phyloP scores from a whole-genome alignment of 768 basidiomycete genomes.

The Russula sp. region DNA sequence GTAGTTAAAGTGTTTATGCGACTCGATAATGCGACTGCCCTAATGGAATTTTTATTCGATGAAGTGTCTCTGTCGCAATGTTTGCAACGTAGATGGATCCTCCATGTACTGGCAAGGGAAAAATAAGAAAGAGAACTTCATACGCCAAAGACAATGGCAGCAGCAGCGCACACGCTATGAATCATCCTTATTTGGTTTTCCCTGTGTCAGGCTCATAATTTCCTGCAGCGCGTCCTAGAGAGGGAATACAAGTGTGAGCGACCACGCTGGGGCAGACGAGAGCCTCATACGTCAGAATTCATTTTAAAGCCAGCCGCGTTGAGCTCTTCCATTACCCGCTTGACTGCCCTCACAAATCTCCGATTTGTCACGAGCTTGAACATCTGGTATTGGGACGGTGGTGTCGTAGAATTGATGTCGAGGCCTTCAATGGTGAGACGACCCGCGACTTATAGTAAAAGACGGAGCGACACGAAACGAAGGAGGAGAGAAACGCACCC shows the following conservation, averaged over 20 bases:
- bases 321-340: constrained; percentile 44
- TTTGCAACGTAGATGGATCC: too few species aligned
- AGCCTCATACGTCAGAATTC: constrained; percentile 43
- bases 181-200: constrained; percentile 7
- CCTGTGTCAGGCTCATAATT: constrained; percentile 32
- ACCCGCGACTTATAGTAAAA: too few species aligned
- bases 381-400: constrained; percentile 48
- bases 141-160: not conserved
- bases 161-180: constrained; percentile 8
- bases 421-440: constrained; percentile 37
- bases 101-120: not conserved
- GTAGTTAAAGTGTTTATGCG: too few species aligned
- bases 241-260: not conserved
- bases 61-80: too few species aligned
- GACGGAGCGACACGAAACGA: not conserved
- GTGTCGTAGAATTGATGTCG: constrained; percentile 38
- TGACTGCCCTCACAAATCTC: constrained; percentile 46
- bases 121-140: not conserved
- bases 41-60: too few species aligned
- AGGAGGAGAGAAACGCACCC: constrained; percentile 32
- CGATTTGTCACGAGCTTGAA: constrained; percentile 47
- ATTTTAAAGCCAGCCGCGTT: constrained; percentile 57
- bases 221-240: constrained; percentile 45
- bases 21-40: too few species aligned
- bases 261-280: not conserved